Base-by-base conservation (phyloP, 768 basidiomycete species). In the Boletellus sp. region DNA sequence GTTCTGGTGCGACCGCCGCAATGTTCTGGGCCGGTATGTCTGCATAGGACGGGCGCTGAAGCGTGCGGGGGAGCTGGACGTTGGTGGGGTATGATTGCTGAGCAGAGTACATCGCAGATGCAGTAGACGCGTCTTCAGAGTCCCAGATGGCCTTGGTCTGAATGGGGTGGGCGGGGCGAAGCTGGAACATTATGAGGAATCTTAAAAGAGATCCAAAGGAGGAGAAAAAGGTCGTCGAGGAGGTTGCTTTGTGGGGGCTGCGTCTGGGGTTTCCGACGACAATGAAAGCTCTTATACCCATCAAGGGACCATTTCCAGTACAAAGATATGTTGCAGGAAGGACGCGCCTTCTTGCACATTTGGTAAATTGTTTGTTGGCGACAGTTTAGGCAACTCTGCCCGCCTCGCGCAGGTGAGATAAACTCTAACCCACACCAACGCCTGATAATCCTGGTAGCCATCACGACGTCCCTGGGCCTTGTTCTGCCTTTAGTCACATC, bases 11-110 rank as follows among this genome's bases (percentile, higher is more conserved):
- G 49, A 80, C 69, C n/a, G 83, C 76, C 3, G 64, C 59, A 33
- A 88, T 57, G 34, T 75, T 78, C 35, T 81, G 80, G 40, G 74
- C 70, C 34, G 80, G 74, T 35, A 87, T 76, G 50, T 82, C 79
- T 35, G 71, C 60, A 55, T 78, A 83, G 3, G 74, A 67, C 5
- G 88, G 87, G 11, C 85, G 79, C 28, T 78, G 71, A 43, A 90
- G 81, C 35, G 73, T 80, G 48, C 87, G 79, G n/a, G 87, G 88
- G 20, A 90, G 79, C 57, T 87, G 83, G 11, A 89, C 74, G 56
- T 63, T 70, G 45, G 57, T 53, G 38, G 61, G 66, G 46, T 47
- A 59, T 5, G 58, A 56, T 11, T 59, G 65, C 54, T 72, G 55
- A 58, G 63, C 26, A 53, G 67, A 42, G 63, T 59, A 57, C 59